Evolutionary conservation across 352 stramenopile species (phyloP).

Genomic region (Achlya hypogyna): DNA sequence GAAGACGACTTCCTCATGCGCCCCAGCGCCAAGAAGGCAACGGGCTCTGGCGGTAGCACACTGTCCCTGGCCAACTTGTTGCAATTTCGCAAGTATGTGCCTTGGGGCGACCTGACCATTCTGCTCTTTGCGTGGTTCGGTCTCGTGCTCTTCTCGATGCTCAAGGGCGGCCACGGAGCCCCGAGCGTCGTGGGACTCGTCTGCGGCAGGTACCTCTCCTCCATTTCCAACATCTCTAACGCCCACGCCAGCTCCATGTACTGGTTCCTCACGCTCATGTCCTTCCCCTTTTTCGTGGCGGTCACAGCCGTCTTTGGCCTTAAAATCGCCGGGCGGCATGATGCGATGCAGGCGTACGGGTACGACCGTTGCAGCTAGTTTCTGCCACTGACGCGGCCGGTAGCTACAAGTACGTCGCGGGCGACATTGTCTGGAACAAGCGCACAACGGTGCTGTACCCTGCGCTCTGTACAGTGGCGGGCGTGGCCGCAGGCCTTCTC

Average conservation of each 20-base stretch:
- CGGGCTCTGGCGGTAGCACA: neutral
- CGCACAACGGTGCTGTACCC: conserved; percentile 82
- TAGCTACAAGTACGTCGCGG: conserved; percentile 90
- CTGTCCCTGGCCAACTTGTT: neutral
- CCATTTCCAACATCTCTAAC: neutral
- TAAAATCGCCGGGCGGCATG: conserved; percentile 55
- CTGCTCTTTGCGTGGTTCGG: conserved; percentile 71
- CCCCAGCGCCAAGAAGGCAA: neutral
- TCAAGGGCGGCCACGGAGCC: conserved; percentile 64
- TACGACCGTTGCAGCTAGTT: conserved; percentile 4
- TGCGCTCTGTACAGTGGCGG: conserved; percentile 55
- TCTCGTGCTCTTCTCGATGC: conserved; percentile 68
- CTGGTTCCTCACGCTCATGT: conserved; percentile 47
- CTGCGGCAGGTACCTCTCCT: conserved; percentile 31
- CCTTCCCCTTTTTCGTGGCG: conserved; percentile 60
- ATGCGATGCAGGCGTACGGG: conserved; percentile 42
- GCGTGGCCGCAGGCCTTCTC: conserved; percentile 58
- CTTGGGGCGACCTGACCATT: conserved; percentile 48
- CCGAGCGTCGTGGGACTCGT: conserved; percentile 60
- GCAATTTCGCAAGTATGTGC: conserved; percentile 26
- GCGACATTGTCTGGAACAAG: conserved; percentile 92
- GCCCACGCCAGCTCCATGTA: conserved; percentile 34
- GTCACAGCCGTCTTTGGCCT: conserved; percentile 68
- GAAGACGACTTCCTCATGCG: neutral
- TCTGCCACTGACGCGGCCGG: conserved; percentile 16